Percentiles rank a stretch among this genome's conserved stretches.
Evolutionary conservation across 1,139 yeast genomes (phyloP).

Genomic region (Pichia inconspicua): DNA sequence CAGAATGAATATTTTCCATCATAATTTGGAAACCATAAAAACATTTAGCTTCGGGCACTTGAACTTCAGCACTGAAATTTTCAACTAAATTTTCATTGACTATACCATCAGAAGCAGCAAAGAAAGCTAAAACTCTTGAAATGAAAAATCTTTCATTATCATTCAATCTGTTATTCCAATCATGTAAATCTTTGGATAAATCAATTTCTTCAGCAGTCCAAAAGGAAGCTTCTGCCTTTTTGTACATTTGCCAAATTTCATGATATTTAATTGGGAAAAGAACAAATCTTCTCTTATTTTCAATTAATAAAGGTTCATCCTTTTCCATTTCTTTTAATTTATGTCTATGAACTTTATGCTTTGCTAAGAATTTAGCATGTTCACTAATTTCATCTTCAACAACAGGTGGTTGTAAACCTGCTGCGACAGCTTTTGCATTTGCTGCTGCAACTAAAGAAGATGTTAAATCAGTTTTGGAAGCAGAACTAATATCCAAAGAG

Average conservation of each 20-base stretch:
- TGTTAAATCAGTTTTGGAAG: slow-evolving; percentile 28
- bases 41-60: slow-evolving; percentile 95
- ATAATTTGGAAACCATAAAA: slow-evolving; percentile 98
- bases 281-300: slow-evolving; percentile 86
- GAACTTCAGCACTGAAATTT: slow-evolving; percentile 95
- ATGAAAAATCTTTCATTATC: slow-evolving; percentile 88
- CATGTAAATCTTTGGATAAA: slow-evolving; percentile 79
- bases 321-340: slow-evolving; percentile 65
- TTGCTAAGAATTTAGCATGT: slow-evolving; percentile 49
- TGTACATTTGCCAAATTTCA: slow-evolving; percentile 98
- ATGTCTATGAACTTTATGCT: slow-evolving; percentile 65
- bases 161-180: slow-evolving; percentile 80
- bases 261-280: slow-evolving; percentile 95
- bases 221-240: slow-evolving; percentile 97
- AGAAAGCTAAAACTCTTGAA: slow-evolving; percentile 91
- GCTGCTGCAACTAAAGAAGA: slow-evolving; percentile 22
- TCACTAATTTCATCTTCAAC: slow-evolving; percentile 14
- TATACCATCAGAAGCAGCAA: slow-evolving; percentile 97
- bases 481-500: slow-evolving; percentile 28
- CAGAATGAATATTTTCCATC: slow-evolving; percentile 99
- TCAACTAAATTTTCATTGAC: slow-evolving; percentile 96
- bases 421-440: slow-evolving; percentile 25
- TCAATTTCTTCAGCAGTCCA: slow-evolving; percentile 99
- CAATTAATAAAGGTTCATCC: slow-evolving; percentile 82
- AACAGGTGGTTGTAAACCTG: slow-evolving; percentile 14